A percentile compares a stretch with the other conserved stretches of the same genome.
These are phyloP conservation scores for Trichosporon sp. DNA, from an alignment of 1,284 basidiomycete genomes.

Conservation along the genomic window DNA sequence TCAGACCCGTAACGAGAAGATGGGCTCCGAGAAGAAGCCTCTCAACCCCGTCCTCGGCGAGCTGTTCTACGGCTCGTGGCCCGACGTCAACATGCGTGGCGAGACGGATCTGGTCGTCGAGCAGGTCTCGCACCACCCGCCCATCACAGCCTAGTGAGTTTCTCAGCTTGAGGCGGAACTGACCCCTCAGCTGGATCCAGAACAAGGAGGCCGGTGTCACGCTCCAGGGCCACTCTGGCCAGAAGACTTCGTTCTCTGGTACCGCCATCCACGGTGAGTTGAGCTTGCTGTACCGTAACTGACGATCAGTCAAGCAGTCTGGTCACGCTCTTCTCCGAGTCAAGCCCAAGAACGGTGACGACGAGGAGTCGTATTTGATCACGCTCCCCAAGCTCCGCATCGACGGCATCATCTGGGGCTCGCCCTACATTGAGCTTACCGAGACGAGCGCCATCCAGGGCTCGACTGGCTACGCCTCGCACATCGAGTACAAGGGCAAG, in stretches of 20 bases:
- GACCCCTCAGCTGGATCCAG: constrained; percentile 67
- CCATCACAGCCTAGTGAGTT: constrained; percentile 63
- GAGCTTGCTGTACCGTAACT: not conserved
- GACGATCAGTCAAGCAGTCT: constrained; percentile 77
- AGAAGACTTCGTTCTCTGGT: constrained; percentile 78
- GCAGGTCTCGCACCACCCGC: constrained; percentile 95
- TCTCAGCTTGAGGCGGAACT: not conserved
- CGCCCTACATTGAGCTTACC: constrained; percentile 71
- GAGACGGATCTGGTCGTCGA: constrained; percentile 86
- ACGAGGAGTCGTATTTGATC: constrained; percentile 78
- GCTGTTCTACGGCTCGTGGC: constrained; percentile 93
- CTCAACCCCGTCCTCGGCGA: constrained; percentile 95
- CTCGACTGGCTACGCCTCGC: constrained; percentile 70
- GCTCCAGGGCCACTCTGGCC: constrained; percentile 87
- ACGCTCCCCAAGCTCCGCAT: constrained; percentile 82
- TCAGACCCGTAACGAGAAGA: constrained; percentile 78
- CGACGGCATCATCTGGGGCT: constrained; percentile 61
- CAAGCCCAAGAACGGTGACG: constrained; percentile 62
- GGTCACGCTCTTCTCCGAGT: constrained; percentile 87
- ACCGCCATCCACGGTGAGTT: constrained; percentile 73
- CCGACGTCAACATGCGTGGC: constrained; percentile 75
- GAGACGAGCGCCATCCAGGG: constrained; percentile 83
- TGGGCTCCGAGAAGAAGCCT: constrained; percentile 97
- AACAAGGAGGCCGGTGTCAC: constrained; percentile 78
- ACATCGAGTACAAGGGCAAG: constrained; percentile 90